phyloP scores from a whole-genome alignment of 2,329 filamentous ascomycete species.

The Ophiostoma triangulosporum region DNA sequence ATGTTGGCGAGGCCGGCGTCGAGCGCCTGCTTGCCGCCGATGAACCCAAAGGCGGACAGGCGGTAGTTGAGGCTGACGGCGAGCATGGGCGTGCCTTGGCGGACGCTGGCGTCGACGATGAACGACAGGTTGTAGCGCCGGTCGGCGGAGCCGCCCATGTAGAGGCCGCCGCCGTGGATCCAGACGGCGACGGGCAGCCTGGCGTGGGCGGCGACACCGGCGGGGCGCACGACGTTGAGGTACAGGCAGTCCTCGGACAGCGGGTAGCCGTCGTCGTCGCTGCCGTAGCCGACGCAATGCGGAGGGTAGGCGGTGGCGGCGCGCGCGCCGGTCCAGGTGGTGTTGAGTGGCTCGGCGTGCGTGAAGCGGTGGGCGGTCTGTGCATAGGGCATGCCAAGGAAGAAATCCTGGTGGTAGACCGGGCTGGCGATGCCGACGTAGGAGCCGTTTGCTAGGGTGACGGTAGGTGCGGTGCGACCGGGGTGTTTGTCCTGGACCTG shows the following conservation, averaged over 20 bases:
- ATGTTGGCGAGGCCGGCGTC: slow-evolving; percentile 33
- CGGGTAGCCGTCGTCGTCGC: slow-evolving; percentile 15
- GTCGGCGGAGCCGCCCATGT: slow-evolving; percentile 28
- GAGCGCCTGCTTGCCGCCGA: slow-evolving; percentile 30
- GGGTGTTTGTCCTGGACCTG: not conserved
- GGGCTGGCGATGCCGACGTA: slow-evolving; percentile 22
- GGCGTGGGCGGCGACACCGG: slow-evolving; percentile 25
- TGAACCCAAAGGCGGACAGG: slow-evolving; percentile 37
- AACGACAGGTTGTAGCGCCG: slow-evolving; percentile 46
- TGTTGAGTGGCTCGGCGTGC: slow-evolving; percentile 20
- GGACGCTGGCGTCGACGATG: slow-evolving; percentile 34
- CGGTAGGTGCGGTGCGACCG: slow-evolving; percentile 1
- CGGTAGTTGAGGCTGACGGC: slow-evolving; percentile 34
- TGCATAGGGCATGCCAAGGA: slow-evolving; percentile 43
- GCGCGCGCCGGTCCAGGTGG: slow-evolving; percentile 26
- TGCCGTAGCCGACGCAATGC: slow-evolving; percentile 37
- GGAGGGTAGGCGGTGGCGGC: slow-evolving; percentile 31
- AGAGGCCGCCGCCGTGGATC: slow-evolving; percentile 33
- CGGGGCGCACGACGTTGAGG: slow-evolving; percentile 45
- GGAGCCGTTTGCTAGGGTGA: slow-evolving; percentile 21
- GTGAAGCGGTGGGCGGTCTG: slow-evolving; percentile 26
- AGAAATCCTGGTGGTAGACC: slow-evolving; percentile 33
- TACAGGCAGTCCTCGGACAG: slow-evolving; percentile 45
- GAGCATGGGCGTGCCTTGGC: slow-evolving; percentile 31
- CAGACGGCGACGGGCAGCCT: slow-evolving; percentile 39